A percentile compares a stretch with the other conserved stretches of the same genome.
Conservation (phyloP, 1,139 yeast species). For the Yamadazyma siamensis region DNA sequence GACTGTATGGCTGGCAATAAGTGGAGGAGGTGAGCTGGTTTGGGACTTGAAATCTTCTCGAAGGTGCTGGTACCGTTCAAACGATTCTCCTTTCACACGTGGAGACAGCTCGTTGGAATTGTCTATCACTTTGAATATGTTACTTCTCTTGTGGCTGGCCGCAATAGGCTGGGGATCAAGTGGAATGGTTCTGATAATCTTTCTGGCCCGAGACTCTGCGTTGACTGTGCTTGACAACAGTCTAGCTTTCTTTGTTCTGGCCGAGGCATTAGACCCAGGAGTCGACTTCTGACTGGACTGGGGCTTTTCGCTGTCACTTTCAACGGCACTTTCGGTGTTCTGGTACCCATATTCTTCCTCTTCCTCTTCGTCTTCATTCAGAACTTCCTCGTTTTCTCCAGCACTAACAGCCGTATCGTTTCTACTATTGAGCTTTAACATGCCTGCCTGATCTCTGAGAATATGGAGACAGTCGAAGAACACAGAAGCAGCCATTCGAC, state of each 20-base stretch:
- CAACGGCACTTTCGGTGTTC: constrained; percentile 21
- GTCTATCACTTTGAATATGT: constrained; percentile 36
- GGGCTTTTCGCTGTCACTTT: constrained; percentile 23
- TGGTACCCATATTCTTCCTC: constrained; percentile 22
- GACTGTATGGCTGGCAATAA: constrained; percentile 7
- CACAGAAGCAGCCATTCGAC: constrained; percentile 88
- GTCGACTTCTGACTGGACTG: constrained; percentile 32
- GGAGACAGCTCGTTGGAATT: constrained; percentile 33
- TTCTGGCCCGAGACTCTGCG: constrained; percentile 70
- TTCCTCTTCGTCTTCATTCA: constrained; percentile 18
- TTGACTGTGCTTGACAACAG: constrained; percentile 52
- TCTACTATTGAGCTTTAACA: constrained; percentile 55
- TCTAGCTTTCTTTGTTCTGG: constrained; percentile 36
- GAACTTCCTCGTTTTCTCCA: constrained; percentile 15
- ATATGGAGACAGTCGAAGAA: constrained; percentile 88
- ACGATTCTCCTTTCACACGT: not conserved
- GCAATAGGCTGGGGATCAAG: constrained; percentile 77
- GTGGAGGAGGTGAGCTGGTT: constrained; percentile 13
- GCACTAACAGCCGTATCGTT: too few relatives aligned
- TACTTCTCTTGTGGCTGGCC: constrained; percentile 33
- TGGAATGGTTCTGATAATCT: constrained; percentile 73
- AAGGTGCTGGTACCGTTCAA: constrained; percentile 1
- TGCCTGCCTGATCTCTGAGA: constrained; percentile 81
- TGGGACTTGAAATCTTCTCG: constrained; percentile 6
- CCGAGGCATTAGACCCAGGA: constrained; percentile 34